Conservation (phyloP, 768 basidiomycete genomes). For the Dacryopinax primogenitus region DNA sequence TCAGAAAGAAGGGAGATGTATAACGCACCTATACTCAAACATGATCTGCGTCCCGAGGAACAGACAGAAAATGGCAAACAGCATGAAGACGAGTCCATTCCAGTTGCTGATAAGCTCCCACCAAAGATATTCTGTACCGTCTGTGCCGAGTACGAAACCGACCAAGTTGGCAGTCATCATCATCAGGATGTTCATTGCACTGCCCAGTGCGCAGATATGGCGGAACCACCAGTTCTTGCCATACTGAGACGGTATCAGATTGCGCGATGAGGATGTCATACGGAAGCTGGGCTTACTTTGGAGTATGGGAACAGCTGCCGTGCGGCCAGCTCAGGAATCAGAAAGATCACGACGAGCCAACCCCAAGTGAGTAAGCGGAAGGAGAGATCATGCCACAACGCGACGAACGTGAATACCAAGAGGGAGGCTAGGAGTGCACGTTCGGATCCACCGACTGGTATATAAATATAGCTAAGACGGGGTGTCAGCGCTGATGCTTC, state of each 20-base stretch:
- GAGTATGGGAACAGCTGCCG: conserved; percentile 45
- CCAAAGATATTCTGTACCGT: conserved; percentile 60
- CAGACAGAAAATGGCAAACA: conserved; percentile 49
- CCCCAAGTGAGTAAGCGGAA: conserved; percentile 87
- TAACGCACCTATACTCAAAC: conserved; percentile 82
- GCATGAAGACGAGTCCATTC: conserved; percentile 57
- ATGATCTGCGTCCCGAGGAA: conserved; percentile 81
- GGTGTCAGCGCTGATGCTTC: background rate
- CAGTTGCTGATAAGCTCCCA: conserved; percentile 48
- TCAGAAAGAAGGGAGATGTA: background rate
- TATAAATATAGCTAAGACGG: conserved; percentile 74
- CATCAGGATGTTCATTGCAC: conserved; percentile 67
- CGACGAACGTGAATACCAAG: conserved; percentile 89
- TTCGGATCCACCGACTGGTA: conserved; percentile 71
- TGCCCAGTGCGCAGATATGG: conserved; percentile 70
- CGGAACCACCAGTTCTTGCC: conserved; percentile 64
- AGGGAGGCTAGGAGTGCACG: conserved; percentile 49
- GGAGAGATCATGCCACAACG: conserved; percentile 92
- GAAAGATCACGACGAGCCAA: conserved; percentile 85
- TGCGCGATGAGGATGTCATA: background rate
- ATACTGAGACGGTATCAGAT: conserved; percentile 38
- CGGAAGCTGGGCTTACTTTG: conserved; percentile 38
- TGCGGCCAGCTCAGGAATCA: conserved; percentile 70
- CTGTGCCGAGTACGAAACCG: conserved; percentile 83
- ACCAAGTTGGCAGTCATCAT: conserved; percentile 91